A percentile compares a stretch with the other conserved stretches of the same genome.
Evolutionary conservation across 2,329 filamentous ascomycete species (phyloP).

Genomic region (Mycosphaerella sp.): DNA sequence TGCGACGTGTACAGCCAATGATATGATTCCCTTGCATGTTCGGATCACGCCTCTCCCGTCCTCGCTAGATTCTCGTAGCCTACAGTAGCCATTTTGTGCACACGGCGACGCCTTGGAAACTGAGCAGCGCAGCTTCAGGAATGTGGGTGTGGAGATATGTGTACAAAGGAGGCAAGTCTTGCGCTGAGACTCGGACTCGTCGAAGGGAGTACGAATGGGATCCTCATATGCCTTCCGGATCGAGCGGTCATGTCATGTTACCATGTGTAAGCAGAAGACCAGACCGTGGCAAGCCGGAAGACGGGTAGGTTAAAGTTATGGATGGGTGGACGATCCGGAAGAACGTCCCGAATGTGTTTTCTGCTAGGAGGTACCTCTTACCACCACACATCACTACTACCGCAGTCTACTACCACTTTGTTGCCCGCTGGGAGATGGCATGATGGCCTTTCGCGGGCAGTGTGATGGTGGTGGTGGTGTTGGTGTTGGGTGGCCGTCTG

Average conservation of each 20-base stretch:
- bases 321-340: slow-evolving; percentile 4
- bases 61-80: background rate
- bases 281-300: slow-evolving; percentile 2
- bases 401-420: too few species aligned
- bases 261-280: background rate
- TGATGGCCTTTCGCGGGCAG: too few species aligned
- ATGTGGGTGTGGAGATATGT: background rate
- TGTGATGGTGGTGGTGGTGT: too few species aligned
- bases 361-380: too few species aligned
- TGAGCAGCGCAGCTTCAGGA: background rate
- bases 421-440: too few species aligned
- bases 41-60: background rate
- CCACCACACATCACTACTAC: too few species aligned
- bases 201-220: background rate
- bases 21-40: background rate
- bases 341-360: too few species aligned
- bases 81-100: background rate
- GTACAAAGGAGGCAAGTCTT: background rate
- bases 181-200: background rate
- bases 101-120: background rate
- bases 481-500: too few species aligned
- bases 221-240: background rate
- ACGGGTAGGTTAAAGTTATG: background rate
- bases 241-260: background rate
- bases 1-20: background rate